Evolutionary conservation across 2,329 filamentous ascomycete species (phyloP).

Genomic region (Epicoccum sorghinum): DNA sequence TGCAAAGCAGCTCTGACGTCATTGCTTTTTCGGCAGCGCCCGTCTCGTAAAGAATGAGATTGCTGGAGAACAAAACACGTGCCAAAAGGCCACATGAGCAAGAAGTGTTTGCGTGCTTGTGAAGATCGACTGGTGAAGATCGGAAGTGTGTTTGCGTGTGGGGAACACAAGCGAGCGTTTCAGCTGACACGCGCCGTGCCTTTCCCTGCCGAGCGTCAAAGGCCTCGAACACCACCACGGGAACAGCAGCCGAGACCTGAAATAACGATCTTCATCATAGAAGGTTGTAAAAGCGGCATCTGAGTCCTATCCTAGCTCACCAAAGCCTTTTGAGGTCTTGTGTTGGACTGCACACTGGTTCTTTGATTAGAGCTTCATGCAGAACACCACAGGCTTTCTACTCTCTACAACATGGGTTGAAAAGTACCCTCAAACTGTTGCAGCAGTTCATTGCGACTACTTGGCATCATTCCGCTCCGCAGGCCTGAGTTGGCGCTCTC

Average conservation of each 20-base stretch:
- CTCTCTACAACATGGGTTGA: too few species aligned
- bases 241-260: not conserved
- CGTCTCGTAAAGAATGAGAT: not conserved
- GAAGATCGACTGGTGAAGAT: slow-evolving; percentile 3
- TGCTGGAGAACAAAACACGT: not conserved
- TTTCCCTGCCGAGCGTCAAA: slow-evolving; percentile 5
- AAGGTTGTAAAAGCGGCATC: too few species aligned
- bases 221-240: slow-evolving; percentile 6
- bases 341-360: too few species aligned
- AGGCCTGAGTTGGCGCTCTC: too few species aligned
- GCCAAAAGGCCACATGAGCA: not conserved
- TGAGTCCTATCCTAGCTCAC: too few species aligned
- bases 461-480: too few species aligned
- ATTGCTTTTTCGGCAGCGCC: not conserved
- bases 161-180: slow-evolving; percentile 14
- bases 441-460: too few species aligned
- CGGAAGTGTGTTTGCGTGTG: slow-evolving; percentile 5
- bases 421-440: too few species aligned
- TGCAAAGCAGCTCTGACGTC: not conserved
- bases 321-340: too few species aligned
- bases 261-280: slow-evolving; percentile 1
- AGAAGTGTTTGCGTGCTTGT: not conserved
- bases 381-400: too few species aligned
- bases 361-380: too few species aligned
- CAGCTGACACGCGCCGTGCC: slow-evolving; percentile 10